Conservation (phyloP, 495 filamentous ascomycete species). For the Penicillium odoratum region DNA sequence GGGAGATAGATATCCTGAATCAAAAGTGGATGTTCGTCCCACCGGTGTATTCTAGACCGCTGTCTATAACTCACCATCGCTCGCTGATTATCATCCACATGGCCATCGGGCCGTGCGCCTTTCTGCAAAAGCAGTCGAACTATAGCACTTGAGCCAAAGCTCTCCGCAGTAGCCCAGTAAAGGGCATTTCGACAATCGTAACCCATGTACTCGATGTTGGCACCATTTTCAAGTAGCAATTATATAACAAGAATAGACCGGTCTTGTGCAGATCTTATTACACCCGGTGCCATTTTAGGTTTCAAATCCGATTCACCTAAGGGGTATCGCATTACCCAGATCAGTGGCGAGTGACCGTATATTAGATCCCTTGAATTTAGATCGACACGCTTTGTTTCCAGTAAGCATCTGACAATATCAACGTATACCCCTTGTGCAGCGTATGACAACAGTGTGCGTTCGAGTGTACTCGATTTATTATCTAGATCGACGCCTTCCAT, state of each 20-base stretch:
- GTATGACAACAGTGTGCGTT: constrained; percentile 5
- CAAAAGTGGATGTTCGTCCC: neutral
- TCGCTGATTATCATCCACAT: constrained; percentile 1
- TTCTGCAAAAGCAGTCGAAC: constrained; percentile 1
- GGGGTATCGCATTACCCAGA: constrained; percentile 1
- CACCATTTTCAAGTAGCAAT: constrained; percentile 4
- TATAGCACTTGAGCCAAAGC: neutral
- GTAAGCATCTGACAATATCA: constrained; percentile 1
- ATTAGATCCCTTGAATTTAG: constrained; percentile 3
- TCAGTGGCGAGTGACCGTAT: constrained; percentile 1
- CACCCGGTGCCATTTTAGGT: no score
- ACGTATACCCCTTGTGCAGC: constrained; percentile 1
- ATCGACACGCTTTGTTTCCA: constrained; percentile 6
- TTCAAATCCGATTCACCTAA: neutral
- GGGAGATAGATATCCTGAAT: neutral
- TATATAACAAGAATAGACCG: neutral
- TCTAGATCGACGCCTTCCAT: constrained; percentile 7
- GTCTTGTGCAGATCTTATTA: no score
- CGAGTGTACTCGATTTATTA: neutral
- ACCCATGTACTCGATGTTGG: neutral
- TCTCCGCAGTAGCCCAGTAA: constrained; percentile 1
- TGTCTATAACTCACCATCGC: neutral
- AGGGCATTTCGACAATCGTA: constrained; percentile 2
- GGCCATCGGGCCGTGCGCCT: constrained; percentile 3
- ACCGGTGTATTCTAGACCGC: neutral